Percentiles rank a stretch among this genome's conserved stretches.
Conservation (phyloP, 768 basidiomycete species). For the Pilatotrama ljubarskyi region DNA sequence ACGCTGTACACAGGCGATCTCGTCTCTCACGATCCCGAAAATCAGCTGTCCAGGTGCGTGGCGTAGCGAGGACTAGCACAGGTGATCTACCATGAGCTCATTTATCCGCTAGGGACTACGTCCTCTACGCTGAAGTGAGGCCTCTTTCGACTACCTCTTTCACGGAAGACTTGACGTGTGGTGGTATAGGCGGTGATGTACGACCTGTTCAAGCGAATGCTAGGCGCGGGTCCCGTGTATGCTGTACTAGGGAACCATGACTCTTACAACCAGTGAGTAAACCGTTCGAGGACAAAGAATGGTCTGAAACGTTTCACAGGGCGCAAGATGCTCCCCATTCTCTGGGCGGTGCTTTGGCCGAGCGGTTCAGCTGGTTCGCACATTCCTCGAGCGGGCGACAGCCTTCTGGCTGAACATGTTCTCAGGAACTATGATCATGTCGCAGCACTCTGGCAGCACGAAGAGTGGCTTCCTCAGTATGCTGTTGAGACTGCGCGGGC, state of each 20-base stretch:
- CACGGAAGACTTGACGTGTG: background rate
- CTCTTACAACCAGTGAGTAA: constrained; percentile 59
- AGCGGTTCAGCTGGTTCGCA: constrained; percentile 66
- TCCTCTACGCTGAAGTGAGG: constrained; percentile 63
- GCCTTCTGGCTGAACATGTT: background rate
- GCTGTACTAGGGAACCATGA: constrained; percentile 79
- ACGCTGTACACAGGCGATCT: constrained; percentile 74
- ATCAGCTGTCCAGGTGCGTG: constrained; percentile 60
- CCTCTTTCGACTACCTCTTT: background rate
- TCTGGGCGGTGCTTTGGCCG: constrained; percentile 51
- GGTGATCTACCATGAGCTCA: background rate
- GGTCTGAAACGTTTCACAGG: constrained; percentile 30
- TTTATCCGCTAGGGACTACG: constrained; percentile 49
- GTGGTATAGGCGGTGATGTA: constrained; percentile 57
- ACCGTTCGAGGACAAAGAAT: background rate
- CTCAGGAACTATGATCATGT: constrained; percentile 78
- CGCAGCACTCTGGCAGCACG: constrained; percentile 66
- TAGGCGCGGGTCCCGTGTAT: constrained; percentile 72
- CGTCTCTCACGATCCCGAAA: constrained; percentile 68
- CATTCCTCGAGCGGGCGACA: background rate
- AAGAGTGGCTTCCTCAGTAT: constrained; percentile 64
- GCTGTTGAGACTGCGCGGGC: constrained; percentile 57
- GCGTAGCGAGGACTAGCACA: no score
- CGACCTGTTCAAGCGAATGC: constrained; percentile 60
- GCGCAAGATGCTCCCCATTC: constrained; percentile 63